These are phyloP conservation scores for Mycena sp. DNA, from an alignment of 1,284 basidiomycete genomes.

Conservation along the genomic window DNA sequence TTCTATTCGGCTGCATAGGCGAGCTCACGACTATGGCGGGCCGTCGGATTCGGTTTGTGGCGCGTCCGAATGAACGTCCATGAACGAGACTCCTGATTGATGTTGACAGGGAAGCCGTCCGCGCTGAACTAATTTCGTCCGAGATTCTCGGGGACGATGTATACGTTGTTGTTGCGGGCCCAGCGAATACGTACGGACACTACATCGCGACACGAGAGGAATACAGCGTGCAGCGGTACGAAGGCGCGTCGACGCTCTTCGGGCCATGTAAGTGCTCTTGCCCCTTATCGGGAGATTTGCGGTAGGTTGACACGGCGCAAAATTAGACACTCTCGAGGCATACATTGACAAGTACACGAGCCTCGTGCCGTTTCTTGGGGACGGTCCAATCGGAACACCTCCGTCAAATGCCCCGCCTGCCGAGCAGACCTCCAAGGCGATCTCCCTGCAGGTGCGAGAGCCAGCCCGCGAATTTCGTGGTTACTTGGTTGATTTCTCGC, in stretches of 20 bases:
- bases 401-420: slow-evolving; percentile 69
- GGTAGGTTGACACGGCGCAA: too few relatives aligned
- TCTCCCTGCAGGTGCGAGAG: slow-evolving; percentile 55
- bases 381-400: slow-evolving; percentile 54
- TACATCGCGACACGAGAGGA: slow-evolving; percentile 82
- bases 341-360: slow-evolving; percentile 82
- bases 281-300: too few relatives aligned
- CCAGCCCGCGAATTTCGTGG: neutral
- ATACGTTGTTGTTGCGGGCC: slow-evolving; percentile 81
- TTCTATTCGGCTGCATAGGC: too few relatives aligned
- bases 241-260: slow-evolving; percentile 85
- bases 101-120: slow-evolving; percentile 62
- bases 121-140: slow-evolving; percentile 67
- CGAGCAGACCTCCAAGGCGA: slow-evolving; percentile 73
- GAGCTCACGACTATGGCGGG: slow-evolving; percentile 67
- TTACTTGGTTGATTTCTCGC: neutral
- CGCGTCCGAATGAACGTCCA: neutral
- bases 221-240: slow-evolving; percentile 81
- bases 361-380: slow-evolving; percentile 71
- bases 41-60: slow-evolving; percentile 61
- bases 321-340: slow-evolving; percentile 80
- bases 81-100: neutral
- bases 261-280: slow-evolving; percentile 65
- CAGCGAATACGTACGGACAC: slow-evolving; percentile 83
- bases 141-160: slow-evolving; percentile 72